Evolutionary conservation across 768 basidiomycete genomes (phyloP), one percentile per base, ranked within the genome.

Genomic region (Leccinum disarticulatum): DNA sequence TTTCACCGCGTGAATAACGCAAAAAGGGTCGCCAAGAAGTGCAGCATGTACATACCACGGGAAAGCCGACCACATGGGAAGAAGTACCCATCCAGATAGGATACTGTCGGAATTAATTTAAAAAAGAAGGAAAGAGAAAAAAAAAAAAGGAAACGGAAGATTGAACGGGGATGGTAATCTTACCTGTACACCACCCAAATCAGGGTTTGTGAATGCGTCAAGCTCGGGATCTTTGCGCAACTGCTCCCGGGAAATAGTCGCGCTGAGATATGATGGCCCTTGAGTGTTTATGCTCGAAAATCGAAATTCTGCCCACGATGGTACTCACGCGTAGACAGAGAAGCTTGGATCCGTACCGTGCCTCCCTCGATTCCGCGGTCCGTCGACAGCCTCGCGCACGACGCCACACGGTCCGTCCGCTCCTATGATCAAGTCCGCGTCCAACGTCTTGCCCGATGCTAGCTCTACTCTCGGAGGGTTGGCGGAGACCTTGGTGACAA

Each of bases 331-430:
- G 59, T 81, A 84, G 63, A 81, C 72, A 8, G 64, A 66, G 52
- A 66, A 60, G 50, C 74, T 74, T 46, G 43, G 43, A 60, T 71
- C 22, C 51, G 64, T 46, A 55, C 61, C 58, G 50, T 66, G 66
- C 11, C 54, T 60, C 4, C 64, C 57, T 5, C 64, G 58, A 51
- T 69, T 67, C 30, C 73, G 72, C 25, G 69, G 48, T 14, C 28
- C 19, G 51, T 17, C 71, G 31, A 77, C 62, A 6, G 80, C 64
- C 11, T 73, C 58, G 14, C 67, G 66, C 19, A 77, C 71, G n/a
- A 79, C 27, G 22, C 83, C 82, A 36, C 73, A 66, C 47, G 76
- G 73, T 6, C 86, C 85, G 70, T 87, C 86, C 14, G 85, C 86
- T 25, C 82, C 85, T 14, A 86, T 76, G 35, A 86, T 71, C 43